Evolutionary conservation across 176 grass and related monocot species (phyloP).

Genomic region (Zoysia pacifica): DNA sequence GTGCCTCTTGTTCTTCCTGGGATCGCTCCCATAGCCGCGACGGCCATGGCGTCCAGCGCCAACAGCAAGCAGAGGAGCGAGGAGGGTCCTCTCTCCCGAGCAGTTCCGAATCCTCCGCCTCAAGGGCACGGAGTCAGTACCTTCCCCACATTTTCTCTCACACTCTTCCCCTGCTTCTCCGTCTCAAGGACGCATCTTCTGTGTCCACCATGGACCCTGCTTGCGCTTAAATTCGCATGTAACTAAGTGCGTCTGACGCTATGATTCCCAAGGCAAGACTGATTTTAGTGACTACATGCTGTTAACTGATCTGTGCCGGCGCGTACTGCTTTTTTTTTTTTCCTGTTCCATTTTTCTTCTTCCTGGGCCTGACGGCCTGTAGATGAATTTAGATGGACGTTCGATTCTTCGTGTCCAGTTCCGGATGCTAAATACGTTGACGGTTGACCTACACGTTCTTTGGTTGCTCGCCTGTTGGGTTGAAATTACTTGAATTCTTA

Average conservation of each 20-base stretch:
- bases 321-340: background rate
- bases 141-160: background rate
- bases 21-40: background rate
- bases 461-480: background rate
- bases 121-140: conserved; percentile 92
- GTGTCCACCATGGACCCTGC: background rate
- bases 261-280: background rate
- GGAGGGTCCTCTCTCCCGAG: conserved; percentile 81
- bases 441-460: too few relatives aligned
- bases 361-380: too few relatives aligned
- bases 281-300: background rate
- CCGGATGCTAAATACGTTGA: background rate
- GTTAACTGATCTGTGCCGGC: background rate
- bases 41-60: conserved; percentile 41
- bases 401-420: background rate
- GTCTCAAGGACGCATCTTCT: background rate
- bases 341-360: too few relatives aligned
- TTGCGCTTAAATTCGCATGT: background rate
- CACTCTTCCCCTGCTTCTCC: background rate
- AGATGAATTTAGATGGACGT: background rate
- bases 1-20: background rate
- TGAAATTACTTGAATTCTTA: background rate
- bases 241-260: background rate
- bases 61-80: conserved; percentile 57
- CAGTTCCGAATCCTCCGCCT: conserved; percentile 92